phyloP scores from a whole-genome alignment of 441 rosid genomes.

The Aleurites moluccanus region DNA sequence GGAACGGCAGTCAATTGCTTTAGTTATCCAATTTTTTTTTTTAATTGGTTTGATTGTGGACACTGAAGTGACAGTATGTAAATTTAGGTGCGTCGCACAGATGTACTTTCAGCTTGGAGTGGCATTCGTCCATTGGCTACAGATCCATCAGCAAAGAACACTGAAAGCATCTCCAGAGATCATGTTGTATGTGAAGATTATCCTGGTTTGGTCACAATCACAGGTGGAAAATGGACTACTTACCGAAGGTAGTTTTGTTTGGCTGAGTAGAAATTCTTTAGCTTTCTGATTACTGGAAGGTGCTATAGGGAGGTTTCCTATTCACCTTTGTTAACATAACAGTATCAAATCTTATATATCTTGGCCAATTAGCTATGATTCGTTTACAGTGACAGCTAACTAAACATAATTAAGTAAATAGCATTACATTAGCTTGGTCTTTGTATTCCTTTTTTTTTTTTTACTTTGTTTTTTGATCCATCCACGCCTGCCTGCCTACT shows the following conservation, averaged over 20 bases:
- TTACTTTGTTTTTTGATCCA: not conserved
- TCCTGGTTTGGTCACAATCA: constrained; percentile 93
- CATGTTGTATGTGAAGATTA: constrained; percentile 82
- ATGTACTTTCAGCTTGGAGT: constrained; percentile 99
- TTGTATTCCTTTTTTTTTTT: not conserved
- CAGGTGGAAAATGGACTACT: constrained; percentile 99
- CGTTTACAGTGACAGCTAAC: too few species aligned
- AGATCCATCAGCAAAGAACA: constrained; percentile 85
- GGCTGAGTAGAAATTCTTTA: constrained; percentile 11
- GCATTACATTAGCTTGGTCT: too few species aligned
- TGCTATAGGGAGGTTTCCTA: not conserved
- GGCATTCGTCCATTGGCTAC: constrained; percentile 91
- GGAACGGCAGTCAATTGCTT: not conserved
- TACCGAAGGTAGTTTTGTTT: constrained; percentile 66
- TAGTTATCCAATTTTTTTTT: not conserved
- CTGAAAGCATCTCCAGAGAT: constrained; percentile 94
- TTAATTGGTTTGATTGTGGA: constrained; percentile 21
- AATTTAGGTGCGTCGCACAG: constrained; percentile 83
- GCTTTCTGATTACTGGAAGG: constrained; percentile 8
- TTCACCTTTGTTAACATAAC: not conserved
- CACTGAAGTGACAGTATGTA: constrained; percentile 23
- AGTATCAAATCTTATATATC: not conserved
- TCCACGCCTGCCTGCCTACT: not conserved
- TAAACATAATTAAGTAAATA: too few species aligned
- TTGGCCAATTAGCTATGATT: not conserved